Evolutionary conservation across 352 stramenopile species (phyloP), one percentile per base, ranked within the genome.

Genomic region (Phytophthora citricola): DNA sequence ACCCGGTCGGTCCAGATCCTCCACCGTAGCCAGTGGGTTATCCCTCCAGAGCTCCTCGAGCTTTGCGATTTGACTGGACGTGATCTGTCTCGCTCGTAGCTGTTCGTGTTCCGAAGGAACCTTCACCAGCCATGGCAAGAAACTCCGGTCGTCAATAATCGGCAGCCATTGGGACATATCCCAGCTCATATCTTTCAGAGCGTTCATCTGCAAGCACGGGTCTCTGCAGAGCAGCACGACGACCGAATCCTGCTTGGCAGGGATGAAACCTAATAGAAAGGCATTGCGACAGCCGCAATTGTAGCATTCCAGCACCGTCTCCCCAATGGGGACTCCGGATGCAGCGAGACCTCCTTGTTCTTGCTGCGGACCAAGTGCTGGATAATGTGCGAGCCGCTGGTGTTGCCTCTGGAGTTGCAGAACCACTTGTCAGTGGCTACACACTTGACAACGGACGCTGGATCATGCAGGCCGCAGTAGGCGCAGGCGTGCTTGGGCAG

Each of bases 301-400:
- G 89, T 99, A 99, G 83, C 98, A 99, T 83, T 99, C 97, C 34
- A 99, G 76, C 34, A 98, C 85, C 0, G 97, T 99, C 67, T 99
- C 97, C 15, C 97, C 32, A 99, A 77, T 12, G 97, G 97, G 38
- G 90, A 98, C 69, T 99, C 93, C 0, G 97, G 96, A 71, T 99
- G 97, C 51, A 97, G 71, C 43, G 81, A 82, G 20, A 97, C 89
- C 67, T 94, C 87, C 54, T 94, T 93, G 75, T 96, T 93, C 78
- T 95, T 97, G 31, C 91, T 94, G 26, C 92, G 85, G 20, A 99
- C 97, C 8, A 99, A 83, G 72, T 99, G 98, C 80, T 99, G 96
- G 46, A 99, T 97, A 55, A 99, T 97, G 74, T 99, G 97, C 20
- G 94, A 98, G 26, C 93, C 97, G 5, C 79, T 95, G 14, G 84